Evolutionary conservation across 2,329 filamentous ascomycete genomes (phyloP), one percentile per base, ranked within the genome.

Genomic region (Tolypocladium inflatum): DNA sequence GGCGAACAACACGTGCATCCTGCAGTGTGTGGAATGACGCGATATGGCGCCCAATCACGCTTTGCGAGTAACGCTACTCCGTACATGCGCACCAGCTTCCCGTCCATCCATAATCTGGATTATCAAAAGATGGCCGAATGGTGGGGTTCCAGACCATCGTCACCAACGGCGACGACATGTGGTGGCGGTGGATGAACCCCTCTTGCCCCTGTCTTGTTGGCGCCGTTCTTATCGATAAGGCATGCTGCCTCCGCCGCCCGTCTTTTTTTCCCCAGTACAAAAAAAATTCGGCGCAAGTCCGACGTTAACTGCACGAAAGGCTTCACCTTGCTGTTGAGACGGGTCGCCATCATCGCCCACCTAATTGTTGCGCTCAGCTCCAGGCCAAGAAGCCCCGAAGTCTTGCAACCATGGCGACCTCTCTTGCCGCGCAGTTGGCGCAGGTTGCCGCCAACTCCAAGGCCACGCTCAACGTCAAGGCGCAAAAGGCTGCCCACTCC

Each of bases 401-500:
- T 60, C 54, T 63, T 60, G 59, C 61, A 60, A 66, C 61, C 63
- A 96, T 95, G 91, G 81, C 87, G 67, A 90, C 91, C 61, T 87
- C 90, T 70, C 88, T 99, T 66, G 89, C 93, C 75, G 86, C 90
- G 78, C 95, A 99, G 82, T 80, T 99, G 78, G 90, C 92, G 79
- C 86, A 90, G 71, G 92, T 99, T 70, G 90, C 92, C 66, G 87
- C 89, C 64, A 90, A 89, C 69, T 96, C 91, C 67, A 96, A 92
- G 66, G 88, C 92, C 70, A 88, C 93, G 65, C 84, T 97, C 68
- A 90, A 97, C 71, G 82, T 96, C 66, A 96, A 95, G 76, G 90
- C 92, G 67, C 91, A 97, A 76, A 93, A 91, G 74, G 85, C 89
- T 61, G 86, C 90, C 62, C 94, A 99, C 76, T 90, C 90, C 63